Base-by-base conservation (phyloP, 495 filamentous ascomycete species). In the Aspergillus nanangensis region DNA sequence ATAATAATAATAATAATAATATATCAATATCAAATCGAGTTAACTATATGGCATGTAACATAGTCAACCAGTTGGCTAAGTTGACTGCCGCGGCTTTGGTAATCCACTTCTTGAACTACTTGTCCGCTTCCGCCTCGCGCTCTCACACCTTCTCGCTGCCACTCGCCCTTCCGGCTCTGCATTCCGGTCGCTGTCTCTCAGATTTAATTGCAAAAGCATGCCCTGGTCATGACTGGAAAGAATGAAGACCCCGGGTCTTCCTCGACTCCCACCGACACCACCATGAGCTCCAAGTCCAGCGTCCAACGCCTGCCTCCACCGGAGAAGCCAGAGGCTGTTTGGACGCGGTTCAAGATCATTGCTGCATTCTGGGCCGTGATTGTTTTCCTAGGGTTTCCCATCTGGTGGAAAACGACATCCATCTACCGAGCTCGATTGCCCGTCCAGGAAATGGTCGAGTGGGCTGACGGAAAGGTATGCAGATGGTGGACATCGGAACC, bases 341-440 rank as follows among this genome's bases (percentile, higher is more conserved):
- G 76, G 56, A 76, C 78, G 34, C 83, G 91, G 39, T 76, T 77
- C 41, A 73, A 68, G 43, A 86, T 97, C 36, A 83, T 98, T 54
- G 64, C 87, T 40, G 90, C 93, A 5, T 97, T 97, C 57, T 97
- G 93, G 94, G 71, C 79, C 15, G 82, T 96, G 13, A 88, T 94
- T 10, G 60, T 95, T 19, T 79, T 86, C 24, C 71, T 97, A 14
- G 94, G 93, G 14, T 66, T 97, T 48, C 93, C 93, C 52, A 84
- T 95, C 82, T 98, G 93, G 93, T 89, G 88, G 82, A 82, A 83
- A 62, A 97, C 93, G n/a, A 97, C 94, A 1, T 84, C 88, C 0
- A 93, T 97, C 55, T 89, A 96, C 69, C 81, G 93, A 34, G 90
- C 93, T 2, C 76, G 81, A 29, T 69, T 98, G 54, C 93, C 93